Evolutionary conservation across 2,329 filamentous ascomycete genomes (phyloP).

Genomic region (Catunica adiposa): DNA sequence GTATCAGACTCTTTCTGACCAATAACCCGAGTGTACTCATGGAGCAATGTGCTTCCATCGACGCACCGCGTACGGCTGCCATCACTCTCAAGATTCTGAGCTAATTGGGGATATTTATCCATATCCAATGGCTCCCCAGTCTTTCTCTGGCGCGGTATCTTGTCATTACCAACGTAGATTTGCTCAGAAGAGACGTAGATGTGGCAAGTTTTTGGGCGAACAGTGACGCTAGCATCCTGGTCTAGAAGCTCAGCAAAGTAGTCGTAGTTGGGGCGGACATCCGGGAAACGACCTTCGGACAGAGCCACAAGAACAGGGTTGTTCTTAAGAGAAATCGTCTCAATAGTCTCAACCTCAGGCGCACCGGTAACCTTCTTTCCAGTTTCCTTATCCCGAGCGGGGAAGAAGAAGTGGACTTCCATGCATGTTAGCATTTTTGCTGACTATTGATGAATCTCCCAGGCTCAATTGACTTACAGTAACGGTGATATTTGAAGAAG

Average conservation of each 20-base stretch:
- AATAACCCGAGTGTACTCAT: slow-evolving; percentile 40
- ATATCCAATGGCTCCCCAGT: slow-evolving; percentile 28
- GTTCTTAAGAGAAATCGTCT: slow-evolving; percentile 43
- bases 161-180: slow-evolving; percentile 34
- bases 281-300: slow-evolving; percentile 38
- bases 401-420: slow-evolving; percentile 44
- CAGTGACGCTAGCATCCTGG: slow-evolving; percentile 35
- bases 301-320: slow-evolving; percentile 47
- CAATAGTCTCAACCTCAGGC: slow-evolving; percentile 18
- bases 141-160: slow-evolving; percentile 25
- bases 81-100: slow-evolving; percentile 37
- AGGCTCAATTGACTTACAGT: slow-evolving; percentile 46
- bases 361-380: slow-evolving; percentile 25
- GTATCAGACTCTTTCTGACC: slow-evolving; percentile 40
- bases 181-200: slow-evolving; percentile 40
- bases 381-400: slow-evolving; percentile 36
- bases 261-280: slow-evolving; percentile 44
- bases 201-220: slow-evolving; percentile 42
- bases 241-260: slow-evolving; percentile 42
- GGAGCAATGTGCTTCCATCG: slow-evolving; percentile 34
- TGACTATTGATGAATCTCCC: too few species aligned
- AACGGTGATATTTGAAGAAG: slow-evolving; percentile 44
- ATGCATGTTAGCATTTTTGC: too few species aligned
- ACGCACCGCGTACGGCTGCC: slow-evolving; percentile 33
- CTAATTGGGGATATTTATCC: slow-evolving; percentile 38